Conservation (phyloP, 805 yeast species). For the Myxozyma mucilagina region DNA sequence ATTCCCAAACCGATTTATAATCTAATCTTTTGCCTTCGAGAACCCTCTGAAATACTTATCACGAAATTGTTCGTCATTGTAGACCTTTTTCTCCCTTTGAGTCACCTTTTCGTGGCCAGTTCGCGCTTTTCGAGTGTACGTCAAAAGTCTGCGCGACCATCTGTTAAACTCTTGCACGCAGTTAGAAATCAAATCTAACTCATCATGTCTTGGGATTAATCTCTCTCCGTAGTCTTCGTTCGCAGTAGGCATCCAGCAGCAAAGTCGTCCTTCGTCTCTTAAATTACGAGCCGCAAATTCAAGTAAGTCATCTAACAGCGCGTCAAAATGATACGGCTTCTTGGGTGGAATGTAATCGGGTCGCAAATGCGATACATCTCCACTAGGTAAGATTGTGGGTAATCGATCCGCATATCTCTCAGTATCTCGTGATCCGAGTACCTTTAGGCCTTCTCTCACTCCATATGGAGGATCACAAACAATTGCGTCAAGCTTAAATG, state of each 20-base stretch:
- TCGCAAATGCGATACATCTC: constrained; percentile 40
- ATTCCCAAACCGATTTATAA: not conserved
- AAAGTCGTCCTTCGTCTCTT: constrained; percentile 73
- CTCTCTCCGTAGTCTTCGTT: constrained; percentile 75
- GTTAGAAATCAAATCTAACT: constrained; percentile 66
- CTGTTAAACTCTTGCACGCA: constrained; percentile 86
- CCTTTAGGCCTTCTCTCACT: constrained; percentile 91
- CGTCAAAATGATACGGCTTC: constrained; percentile 80
- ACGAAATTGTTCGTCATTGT: constrained; percentile 60
- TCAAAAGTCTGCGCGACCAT: constrained; percentile 82
- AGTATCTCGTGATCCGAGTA: constrained; percentile 78
- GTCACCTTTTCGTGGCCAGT: constrained; percentile 49
- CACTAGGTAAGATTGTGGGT: constrained; percentile 27
- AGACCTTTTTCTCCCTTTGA: constrained; percentile 39
- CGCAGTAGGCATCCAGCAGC: constrained; percentile 98
- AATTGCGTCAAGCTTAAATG: constrained; percentile 70
- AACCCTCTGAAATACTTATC: constrained; percentile 75
- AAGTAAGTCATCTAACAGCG: constrained; percentile 74
- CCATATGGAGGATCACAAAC: constrained; percentile 98
- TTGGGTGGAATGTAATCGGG: constrained; percentile 90
- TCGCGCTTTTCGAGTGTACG: constrained; percentile 62
- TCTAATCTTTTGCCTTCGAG: not conserved
- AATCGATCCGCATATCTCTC: constrained; percentile 58
- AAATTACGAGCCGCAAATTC: constrained; percentile 70
- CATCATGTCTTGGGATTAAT: constrained; percentile 74